phyloP scores from a whole-genome alignment of 2,329 filamentous ascomycete species.

The Ilyonectria sp. region DNA sequence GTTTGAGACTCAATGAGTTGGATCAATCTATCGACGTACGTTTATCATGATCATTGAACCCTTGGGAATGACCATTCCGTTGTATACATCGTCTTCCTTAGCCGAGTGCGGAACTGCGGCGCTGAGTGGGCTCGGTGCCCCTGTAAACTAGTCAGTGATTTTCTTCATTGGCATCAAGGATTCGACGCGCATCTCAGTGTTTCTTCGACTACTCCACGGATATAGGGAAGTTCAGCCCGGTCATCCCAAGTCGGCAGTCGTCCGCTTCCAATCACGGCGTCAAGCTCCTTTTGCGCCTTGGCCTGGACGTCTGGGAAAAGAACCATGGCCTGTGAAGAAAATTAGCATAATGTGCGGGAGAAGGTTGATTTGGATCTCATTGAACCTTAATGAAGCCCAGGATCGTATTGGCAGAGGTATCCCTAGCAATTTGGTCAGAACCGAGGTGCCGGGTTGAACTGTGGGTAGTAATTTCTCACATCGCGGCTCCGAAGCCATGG shows the following conservation, averaged over 20 bases:
- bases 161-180: background rate
- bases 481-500: slow-evolving; percentile 12
- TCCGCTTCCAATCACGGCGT: slow-evolving; percentile 5
- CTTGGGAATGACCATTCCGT: slow-evolving; percentile 15
- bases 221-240: background rate
- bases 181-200: slow-evolving; percentile 6
- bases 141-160: background rate
- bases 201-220: slow-evolving; percentile 13
- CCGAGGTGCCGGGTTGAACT: background rate
- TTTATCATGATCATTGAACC: slow-evolving; percentile 16
- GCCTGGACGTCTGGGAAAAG: slow-evolving; percentile 15
- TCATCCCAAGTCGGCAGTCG: slow-evolving; percentile 15
- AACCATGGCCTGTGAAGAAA: slow-evolving; percentile 11
- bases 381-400: slow-evolving; percentile 10
- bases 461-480: background rate
- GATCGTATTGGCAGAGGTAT: slow-evolving; percentile 15
- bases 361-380: background rate
- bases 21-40: background rate
- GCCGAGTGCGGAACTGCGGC: slow-evolving; percentile 9
- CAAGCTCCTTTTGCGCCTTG: slow-evolving; percentile 11
- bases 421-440: background rate
- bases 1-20: background rate
- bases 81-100: slow-evolving; percentile 8
- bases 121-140: slow-evolving; percentile 10
- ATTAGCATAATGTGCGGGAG: background rate